Percentiles rank a stretch among this genome's conserved stretches.
phyloP scores from a whole-genome alignment of 2,329 filamentous ascomycete species.

The Alternaria sp. region DNA sequence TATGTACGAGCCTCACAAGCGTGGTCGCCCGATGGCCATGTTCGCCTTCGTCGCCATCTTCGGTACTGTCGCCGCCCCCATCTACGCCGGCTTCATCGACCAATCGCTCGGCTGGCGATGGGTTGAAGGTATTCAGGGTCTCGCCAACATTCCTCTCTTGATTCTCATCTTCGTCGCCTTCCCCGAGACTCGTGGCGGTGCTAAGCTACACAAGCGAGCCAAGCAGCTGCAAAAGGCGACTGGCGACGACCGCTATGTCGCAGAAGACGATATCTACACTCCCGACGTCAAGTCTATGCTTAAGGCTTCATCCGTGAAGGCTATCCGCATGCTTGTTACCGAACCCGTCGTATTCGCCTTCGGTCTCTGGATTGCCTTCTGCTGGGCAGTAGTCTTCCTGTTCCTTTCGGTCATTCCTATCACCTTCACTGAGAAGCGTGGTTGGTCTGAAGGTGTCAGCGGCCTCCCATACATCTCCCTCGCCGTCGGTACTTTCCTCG shows the following conservation, averaged over 20 bases:
- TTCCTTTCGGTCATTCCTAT: conserved; percentile 56
- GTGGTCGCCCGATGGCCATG: conserved; percentile 41
- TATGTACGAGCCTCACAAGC: conserved; percentile 40
- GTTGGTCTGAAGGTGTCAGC: conserved; percentile 61
- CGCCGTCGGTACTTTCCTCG: conserved; percentile 59
- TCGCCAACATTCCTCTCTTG: conserved; percentile 61
- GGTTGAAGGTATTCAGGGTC: conserved; percentile 63
- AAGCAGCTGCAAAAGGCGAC: conserved; percentile 58
- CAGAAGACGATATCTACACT: conserved; percentile 62
- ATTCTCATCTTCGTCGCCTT: conserved; percentile 57
- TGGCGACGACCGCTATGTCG: conserved; percentile 61
- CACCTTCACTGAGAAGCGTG: conserved; percentile 60
- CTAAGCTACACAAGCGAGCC: conserved; percentile 60
- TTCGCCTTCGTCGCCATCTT: conserved; percentile 41
- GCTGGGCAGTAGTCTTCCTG: conserved; percentile 64
- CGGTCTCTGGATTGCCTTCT: conserved; percentile 62
- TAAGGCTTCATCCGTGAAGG: conserved; percentile 62
- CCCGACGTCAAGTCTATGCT: conserved; percentile 58
- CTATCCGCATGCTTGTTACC: conserved; percentile 59
- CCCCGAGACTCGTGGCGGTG: conserved; percentile 55
- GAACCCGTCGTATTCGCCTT: conserved; percentile 62
- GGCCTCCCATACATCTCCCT: conserved; percentile 64
- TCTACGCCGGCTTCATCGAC: conserved; percentile 65
- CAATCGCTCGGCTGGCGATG: conserved; percentile 63
- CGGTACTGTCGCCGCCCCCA: conserved; percentile 63